A percentile compares a stretch with the other conserved stretches of the same genome.
Evolutionary conservation across 2,329 filamentous ascomycete species (phyloP).

Genomic region (Alternaria angustiovoidea): DNA sequence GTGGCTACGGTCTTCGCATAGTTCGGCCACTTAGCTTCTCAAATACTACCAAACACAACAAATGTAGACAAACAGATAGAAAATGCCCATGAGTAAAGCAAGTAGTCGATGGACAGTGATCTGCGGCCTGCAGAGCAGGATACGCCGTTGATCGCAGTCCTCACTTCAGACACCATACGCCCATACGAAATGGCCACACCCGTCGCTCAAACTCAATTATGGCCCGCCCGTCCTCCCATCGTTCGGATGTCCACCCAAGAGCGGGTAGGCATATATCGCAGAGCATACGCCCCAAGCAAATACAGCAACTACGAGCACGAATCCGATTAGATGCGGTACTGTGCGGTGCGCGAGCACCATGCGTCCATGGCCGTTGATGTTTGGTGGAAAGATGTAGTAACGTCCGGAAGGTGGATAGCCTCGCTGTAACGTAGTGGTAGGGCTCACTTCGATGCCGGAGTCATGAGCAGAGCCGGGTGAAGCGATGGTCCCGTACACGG

Average conservation of each 20-base stretch:
- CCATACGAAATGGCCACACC: not conserved
- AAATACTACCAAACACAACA: not conserved
- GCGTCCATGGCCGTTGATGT: constrained; percentile 32
- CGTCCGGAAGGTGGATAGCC: constrained; percentile 24
- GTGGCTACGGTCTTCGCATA: not conserved
- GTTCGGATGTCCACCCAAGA: constrained; percentile 22
- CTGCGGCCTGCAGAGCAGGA: not conserved
- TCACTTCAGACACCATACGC: not conserved
- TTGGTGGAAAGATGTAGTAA: constrained; percentile 34
- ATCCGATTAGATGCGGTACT: constrained; percentile 30
- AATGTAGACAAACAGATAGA: not conserved
- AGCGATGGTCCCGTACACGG: constrained; percentile 22
- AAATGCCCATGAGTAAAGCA: not conserved
- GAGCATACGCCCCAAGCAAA: constrained; percentile 33
- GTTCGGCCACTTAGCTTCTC: not conserved
- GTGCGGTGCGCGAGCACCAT: constrained; percentile 28
- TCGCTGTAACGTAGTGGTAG: constrained; percentile 12
- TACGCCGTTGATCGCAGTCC: not conserved
- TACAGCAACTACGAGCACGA: constrained; percentile 22
- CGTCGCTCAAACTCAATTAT: not conserved
- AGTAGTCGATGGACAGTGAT: not conserved
- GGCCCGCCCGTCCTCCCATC: not conserved
- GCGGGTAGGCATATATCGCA: constrained; percentile 23
- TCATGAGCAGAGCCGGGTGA: constrained; percentile 14
- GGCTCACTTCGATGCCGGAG: constrained; percentile 23